These are phyloP conservation scores for Vicia faba DNA, from an alignment of 306 rosid species.

Conservation along the genomic window DNA sequence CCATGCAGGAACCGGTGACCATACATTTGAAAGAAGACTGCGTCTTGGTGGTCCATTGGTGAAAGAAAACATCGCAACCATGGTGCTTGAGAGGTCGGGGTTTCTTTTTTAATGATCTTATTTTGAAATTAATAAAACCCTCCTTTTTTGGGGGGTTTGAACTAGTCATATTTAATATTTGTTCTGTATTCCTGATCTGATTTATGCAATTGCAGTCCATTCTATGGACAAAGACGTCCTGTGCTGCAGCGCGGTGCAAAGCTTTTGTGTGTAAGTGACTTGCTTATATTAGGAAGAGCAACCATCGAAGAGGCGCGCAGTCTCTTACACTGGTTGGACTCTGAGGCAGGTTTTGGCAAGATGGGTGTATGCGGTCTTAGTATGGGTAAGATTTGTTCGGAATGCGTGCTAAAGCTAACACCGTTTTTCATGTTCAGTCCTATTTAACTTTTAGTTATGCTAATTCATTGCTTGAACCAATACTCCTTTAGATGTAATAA, in stretches of 20 bases:
- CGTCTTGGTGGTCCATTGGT: conserved; percentile 92
- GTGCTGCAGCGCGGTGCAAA: conserved; percentile 84
- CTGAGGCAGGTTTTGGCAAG: conserved; percentile 86
- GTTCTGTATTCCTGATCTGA: conserved; percentile 14
- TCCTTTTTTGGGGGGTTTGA: not conserved
- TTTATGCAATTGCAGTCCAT: conserved; percentile 70
- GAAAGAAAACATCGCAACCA: conserved; percentile 91
- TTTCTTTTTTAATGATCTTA: conserved; percentile 32
- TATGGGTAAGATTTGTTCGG: conserved; percentile 73
- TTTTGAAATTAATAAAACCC: conserved; percentile 14
- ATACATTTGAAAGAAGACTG: conserved; percentile 82
- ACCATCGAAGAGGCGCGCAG: conserved; percentile 94
- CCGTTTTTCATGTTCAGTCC: conserved; percentile 33
- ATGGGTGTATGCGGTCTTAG: conserved; percentile 99
- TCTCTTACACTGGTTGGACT: conserved; percentile 91
- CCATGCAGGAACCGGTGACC: conserved; percentile 87
- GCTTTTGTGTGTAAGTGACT: conserved; percentile 95
- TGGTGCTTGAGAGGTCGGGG: conserved; percentile 95
- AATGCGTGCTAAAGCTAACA: conserved; percentile 30
- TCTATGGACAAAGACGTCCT: conserved; percentile 98
- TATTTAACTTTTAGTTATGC: conserved; percentile 17
- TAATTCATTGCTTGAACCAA: conserved; percentile 22
- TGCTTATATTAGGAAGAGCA: conserved; percentile 93
- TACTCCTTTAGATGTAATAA: conserved; percentile 13
- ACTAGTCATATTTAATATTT: conserved; percentile 1